A percentile compares a stretch with the other conserved stretches of the same genome.
phyloP scores from a whole-genome alignment of 129 eudicot species.

The Calendula officinalis region DNA sequence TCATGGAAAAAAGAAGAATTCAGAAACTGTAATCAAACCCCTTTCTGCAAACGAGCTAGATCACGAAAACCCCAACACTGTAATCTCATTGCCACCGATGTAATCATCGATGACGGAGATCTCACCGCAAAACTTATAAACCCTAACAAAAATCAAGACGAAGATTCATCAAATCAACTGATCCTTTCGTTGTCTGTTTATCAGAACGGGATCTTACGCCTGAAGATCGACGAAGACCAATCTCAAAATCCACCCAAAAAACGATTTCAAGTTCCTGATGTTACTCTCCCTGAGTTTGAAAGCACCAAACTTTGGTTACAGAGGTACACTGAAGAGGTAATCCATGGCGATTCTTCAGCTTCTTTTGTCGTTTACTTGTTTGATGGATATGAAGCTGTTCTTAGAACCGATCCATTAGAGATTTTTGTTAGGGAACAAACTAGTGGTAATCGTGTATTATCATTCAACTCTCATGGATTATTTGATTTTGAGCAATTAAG shows the following conservation, averaged over 20 bases:
- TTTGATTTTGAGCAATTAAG: conserved; percentile 90
- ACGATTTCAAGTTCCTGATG: conserved; percentile 81
- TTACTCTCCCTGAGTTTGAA: conserved; percentile 53
- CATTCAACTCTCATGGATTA: conserved; percentile 81
- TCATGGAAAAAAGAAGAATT: conserved; percentile 98
- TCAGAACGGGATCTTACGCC: conserved; percentile 64
- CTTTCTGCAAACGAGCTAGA: conserved; percentile 92
- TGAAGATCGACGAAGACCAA: conserved; percentile 80
- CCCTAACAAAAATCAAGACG: conserved; percentile 6
- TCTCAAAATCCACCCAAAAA: conserved; percentile 49
- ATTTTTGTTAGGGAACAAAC: conserved; percentile 72
- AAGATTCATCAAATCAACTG: conserved; percentile 42
- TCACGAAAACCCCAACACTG: conserved; percentile 69
- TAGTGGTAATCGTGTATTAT: conserved; percentile 54
- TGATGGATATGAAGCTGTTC: conserved; percentile 76
- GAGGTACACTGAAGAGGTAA: conserved; percentile 41
- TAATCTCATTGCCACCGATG: conserved; percentile 50
- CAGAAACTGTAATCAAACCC: conserved; percentile 89
- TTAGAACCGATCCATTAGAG: conserved; percentile 83
- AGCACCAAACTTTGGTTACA: conserved; percentile 70
- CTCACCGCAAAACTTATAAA: conserved; percentile 58
- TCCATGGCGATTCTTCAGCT: conserved; percentile 29
- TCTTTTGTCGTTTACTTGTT: conserved; percentile 58
- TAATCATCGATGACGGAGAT: conserved; percentile 52
- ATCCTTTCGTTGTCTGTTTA: conserved; percentile 63